Evolutionary conservation across 768 basidiomycete species (phyloP).

Genomic region (Fistulinella prunicolor): DNA sequence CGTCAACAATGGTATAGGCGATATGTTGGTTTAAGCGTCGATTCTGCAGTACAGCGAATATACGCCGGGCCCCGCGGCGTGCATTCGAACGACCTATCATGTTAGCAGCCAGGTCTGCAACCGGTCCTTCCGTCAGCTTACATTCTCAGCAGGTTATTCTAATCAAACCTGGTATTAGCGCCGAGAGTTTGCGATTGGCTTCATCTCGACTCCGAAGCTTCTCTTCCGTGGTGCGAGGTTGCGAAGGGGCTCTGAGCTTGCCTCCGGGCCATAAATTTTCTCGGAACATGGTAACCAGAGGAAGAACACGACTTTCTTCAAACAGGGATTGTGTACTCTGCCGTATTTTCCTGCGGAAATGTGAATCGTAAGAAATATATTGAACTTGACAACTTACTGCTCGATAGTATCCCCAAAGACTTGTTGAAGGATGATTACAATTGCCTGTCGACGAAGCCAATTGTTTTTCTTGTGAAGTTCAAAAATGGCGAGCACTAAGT

Average conservation of each 20-base stretch:
- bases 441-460: slow-evolving; percentile 93
- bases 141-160: background rate
- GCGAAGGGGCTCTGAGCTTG: slow-evolving; percentile 53
- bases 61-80: slow-evolving; percentile 84
- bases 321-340: slow-evolving; percentile 66
- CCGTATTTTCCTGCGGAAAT: slow-evolving; percentile 69
- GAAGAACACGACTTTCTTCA: slow-evolving; percentile 68
- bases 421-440: slow-evolving; percentile 95
- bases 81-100: slow-evolving; percentile 99
- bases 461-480: slow-evolving; percentile 95
- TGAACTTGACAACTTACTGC: slow-evolving; percentile 50
- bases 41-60: slow-evolving; percentile 94
- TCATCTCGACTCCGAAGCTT: slow-evolving; percentile 78
- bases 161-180: slow-evolving; percentile 80
- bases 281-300: slow-evolving; percentile 62
- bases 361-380: background rate
- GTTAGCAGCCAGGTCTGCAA: slow-evolving; percentile 86
- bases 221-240: slow-evolving; percentile 77
- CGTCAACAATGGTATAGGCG: slow-evolving; percentile 83
- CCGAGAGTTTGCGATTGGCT: slow-evolving; percentile 86
- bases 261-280: slow-evolving; percentile 88
- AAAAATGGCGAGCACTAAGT: slow-evolving; percentile 88
- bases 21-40: slow-evolving; percentile 93
- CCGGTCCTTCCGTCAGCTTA: slow-evolving; percentile 1
- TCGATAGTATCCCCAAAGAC: slow-evolving; percentile 95